Evolutionary conservation across 371 early-diverging fungal genomes (phyloP).

Genomic region (Umbelopsis sp.): DNA sequence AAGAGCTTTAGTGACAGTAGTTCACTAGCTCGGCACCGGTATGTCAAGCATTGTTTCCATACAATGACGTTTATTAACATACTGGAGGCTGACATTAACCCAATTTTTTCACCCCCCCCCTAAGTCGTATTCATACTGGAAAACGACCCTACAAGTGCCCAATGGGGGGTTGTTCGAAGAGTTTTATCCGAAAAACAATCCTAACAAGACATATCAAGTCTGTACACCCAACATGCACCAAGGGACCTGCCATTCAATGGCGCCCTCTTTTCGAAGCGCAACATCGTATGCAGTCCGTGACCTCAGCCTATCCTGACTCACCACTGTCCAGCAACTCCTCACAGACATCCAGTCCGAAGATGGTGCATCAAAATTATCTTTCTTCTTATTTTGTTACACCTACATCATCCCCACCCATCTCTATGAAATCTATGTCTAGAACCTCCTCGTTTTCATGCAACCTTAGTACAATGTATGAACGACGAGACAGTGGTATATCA

Average conservation of each 20-base stretch:
- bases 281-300: slow-evolving; percentile 1
- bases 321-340: not conserved
- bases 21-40: slow-evolving; percentile 47
- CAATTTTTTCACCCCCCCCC: slow-evolving; percentile 14
- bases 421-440: not conserved
- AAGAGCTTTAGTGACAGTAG: slow-evolving; percentile 61
- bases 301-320: not conserved
- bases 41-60: not conserved
- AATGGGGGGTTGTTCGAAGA: slow-evolving; percentile 63
- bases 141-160: slow-evolving; percentile 72
- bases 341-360: not conserved
- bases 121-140: slow-evolving; percentile 71
- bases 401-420: not conserved
- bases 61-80: too few relatives aligned
- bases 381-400: not conserved
- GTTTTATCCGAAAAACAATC: slow-evolving; percentile 72
- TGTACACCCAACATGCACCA: slow-evolving; percentile 42
- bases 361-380: not conserved
- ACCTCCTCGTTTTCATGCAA: not conserved
- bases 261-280: slow-evolving; percentile 45
- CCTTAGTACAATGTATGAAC: not conserved
- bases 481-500: slow-evolving; percentile 14
- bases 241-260: slow-evolving; percentile 52
- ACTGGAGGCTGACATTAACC: not conserved
- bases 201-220: slow-evolving; percentile 67